Conservation (phyloP, 1,139 yeast genomes). For the Pneumocystis canis region DNA sequence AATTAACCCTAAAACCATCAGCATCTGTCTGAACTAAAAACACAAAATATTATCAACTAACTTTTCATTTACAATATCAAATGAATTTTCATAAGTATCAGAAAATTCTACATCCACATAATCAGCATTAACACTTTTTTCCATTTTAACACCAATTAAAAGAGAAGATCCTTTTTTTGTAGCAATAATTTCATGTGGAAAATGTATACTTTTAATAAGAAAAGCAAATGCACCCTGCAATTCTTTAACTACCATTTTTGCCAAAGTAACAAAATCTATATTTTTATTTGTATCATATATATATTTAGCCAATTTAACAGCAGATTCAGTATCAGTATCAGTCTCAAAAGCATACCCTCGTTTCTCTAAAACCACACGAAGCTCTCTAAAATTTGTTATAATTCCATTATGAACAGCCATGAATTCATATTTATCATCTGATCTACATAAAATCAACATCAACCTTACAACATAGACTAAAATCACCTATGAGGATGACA, state of each 20-base stretch:
- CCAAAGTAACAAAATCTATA: slow-evolving; percentile 77
- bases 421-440: slow-evolving; percentile 70
- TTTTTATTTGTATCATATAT: slow-evolving; percentile 65
- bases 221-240: slow-evolving; percentile 96
- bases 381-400: slow-evolving; percentile 84
- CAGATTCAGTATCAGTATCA: slow-evolving; percentile 96
- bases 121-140: slow-evolving; percentile 87
- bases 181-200: slow-evolving; percentile 91
- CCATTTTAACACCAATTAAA: slow-evolving; percentile 92
- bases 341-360: slow-evolving; percentile 78
- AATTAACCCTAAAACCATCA: slow-evolving; percentile 25
- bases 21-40: not conserved
- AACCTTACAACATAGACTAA: not conserved
- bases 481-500: slow-evolving; percentile 72
- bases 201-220: slow-evolving; percentile 78
- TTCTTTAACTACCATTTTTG: slow-evolving; percentile 83
- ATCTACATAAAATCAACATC: slow-evolving; percentile 28
- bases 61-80: slow-evolving; percentile 8
- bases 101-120: slow-evolving; percentile 97
- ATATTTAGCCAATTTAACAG: slow-evolving; percentile 88
- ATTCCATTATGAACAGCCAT: slow-evolving; percentile 96
- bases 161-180: slow-evolving; percentile 97
- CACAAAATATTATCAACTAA: not conserved
- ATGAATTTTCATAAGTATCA: slow-evolving; percentile 30
- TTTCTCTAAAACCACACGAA: slow-evolving; percentile 61